Percentiles rank a stretch among this genome's conserved stretches.
phyloP scores from a whole-genome alignment of 1,139 yeast species.

The Suhomyces guaymorum region DNA sequence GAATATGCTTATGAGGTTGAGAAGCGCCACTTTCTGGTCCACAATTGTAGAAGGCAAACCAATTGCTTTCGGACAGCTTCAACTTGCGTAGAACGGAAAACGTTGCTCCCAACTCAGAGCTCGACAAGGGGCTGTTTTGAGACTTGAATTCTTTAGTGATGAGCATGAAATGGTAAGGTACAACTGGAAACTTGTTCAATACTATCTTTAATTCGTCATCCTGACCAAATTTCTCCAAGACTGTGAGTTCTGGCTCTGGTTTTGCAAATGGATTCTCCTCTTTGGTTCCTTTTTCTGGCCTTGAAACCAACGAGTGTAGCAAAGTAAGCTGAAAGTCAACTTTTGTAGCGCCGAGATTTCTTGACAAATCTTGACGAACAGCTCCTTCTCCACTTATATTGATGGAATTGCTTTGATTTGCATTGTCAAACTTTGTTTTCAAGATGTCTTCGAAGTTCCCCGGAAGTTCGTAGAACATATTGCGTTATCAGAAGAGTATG shows the following conservation, averaged over 20 bases:
- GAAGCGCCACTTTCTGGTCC: conserved; percentile 91
- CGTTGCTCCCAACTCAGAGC: conserved; percentile 63
- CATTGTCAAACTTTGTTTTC: conserved; percentile 29
- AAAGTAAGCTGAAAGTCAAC: conserved; percentile 33
- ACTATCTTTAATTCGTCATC: conserved; percentile 59
- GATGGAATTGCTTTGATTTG: conserved; percentile 26
- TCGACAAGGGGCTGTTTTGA: conserved; percentile 71
- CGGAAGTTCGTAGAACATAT: conserved; percentile 28
- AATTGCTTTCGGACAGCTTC: conserved; percentile 26
- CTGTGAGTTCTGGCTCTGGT: conserved; percentile 76
- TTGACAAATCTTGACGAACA: no score
- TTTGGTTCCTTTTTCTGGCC: conserved; percentile 52
- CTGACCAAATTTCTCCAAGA: conserved; percentile 52
- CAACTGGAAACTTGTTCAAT: conserved; percentile 83
- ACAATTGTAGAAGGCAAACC: conserved; percentile 83
- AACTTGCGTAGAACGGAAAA: conserved; percentile 48
- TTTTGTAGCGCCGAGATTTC: conserved; percentile 21
- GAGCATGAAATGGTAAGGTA: conserved; percentile 73
- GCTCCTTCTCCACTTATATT: conserved; percentile 39
- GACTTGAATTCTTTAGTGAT: conserved; percentile 72
- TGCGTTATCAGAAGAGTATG: no score
- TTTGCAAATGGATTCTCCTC: conserved; percentile 71
- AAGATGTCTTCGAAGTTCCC: conserved; percentile 27
- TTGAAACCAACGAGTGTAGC: conserved; percentile 47
- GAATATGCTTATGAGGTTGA: conserved; percentile 89